A percentile compares a stretch with the other conserved stretches of the same genome.
These are phyloP conservation scores for Potentilla sterilis DNA, from an alignment of 306 rosid species.

Conservation along the genomic window DNA sequence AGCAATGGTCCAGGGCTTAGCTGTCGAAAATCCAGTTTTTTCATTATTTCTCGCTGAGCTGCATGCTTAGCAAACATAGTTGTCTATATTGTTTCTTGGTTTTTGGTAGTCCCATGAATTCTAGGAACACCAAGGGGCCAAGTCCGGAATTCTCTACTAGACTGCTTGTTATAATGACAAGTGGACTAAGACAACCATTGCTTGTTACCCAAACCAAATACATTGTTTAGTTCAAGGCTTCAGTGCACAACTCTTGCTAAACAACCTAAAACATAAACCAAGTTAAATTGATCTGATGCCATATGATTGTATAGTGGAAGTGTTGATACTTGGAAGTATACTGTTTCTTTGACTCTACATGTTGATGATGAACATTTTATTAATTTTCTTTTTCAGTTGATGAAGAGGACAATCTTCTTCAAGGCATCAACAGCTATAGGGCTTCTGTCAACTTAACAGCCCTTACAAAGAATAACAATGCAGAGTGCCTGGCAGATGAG, in stretches of 20 bases:
- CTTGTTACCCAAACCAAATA: neutral
- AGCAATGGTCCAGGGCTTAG: neutral
- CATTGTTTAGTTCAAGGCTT: neutral
- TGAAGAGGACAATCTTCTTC: slow-evolving; percentile 61
- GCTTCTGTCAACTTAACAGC: slow-evolving; percentile 47
- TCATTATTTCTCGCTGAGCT: too few relatives aligned
- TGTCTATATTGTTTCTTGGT: neutral
- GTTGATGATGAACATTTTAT: slow-evolving; percentile 18
- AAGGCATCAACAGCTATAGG: slow-evolving; percentile 68
- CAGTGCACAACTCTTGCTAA: neutral
- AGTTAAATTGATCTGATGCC: slow-evolving; percentile 1
- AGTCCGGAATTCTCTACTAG: too few relatives aligned
- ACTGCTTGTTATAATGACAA: too few relatives aligned
- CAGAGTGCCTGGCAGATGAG: slow-evolving; percentile 74
- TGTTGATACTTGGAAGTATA: neutral
- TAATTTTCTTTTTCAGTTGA: slow-evolving; percentile 50
- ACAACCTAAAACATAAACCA: neutral
- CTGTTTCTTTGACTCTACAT: slow-evolving; percentile 11
- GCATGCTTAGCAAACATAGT: too few relatives aligned
- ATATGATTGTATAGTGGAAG: slow-evolving; percentile 1
- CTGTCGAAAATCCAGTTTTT: neutral
- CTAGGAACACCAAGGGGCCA: too few relatives aligned
- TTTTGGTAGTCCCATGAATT: neutral
- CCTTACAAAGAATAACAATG: slow-evolving; percentile 57
- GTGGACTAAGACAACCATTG: neutral